Base-by-base conservation (phyloP, 2,329 filamentous ascomycete species). In the Fusarium nematophilum region DNA sequence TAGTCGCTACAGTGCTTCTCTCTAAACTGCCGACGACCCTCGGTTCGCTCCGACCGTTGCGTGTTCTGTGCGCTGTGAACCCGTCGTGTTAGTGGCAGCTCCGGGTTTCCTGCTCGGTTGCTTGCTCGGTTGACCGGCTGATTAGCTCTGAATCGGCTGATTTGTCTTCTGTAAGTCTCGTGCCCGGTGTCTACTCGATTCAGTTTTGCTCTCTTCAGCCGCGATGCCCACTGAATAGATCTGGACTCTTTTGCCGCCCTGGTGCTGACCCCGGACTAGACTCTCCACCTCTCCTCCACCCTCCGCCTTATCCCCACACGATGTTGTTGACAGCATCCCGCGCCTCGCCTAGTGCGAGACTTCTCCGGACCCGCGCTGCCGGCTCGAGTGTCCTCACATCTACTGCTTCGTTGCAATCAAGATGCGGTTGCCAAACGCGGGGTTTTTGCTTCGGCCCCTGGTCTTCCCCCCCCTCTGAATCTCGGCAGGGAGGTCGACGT, bases 381-480 rank as follows among this genome's bases (percentile, higher is more conserved):
- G 30, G 43, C 30, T 52, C 63, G 7, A 55, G 42, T n/a, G n/a
- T 47, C 8, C 31, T 67, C 15, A 51, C 60, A 7, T 55, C 58
- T 27, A 36, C 55, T 10, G n/a, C 56, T 27, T 53, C 50, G 4
- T 36, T 68, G 14, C 61, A 62, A 31, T 58, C 62, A 17, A 62
- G 47, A 45, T 64, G 57, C 42, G 36, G 59, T 9, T 47, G 59
- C 13, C 70, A 72, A 48, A 55, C 36, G 64, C 80, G 85, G 29
- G 68, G 67, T 29, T 83, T 85, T 57, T 80, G 82, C 55, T 79
- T 85, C 54, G 79, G 76, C 45, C 62, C 77, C 14, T 84, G 82
- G 79, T 75, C 78, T 25, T 76, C 76, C 37, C 62, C 77, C 23
- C 77, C 82, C 58, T 69, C 73, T 11, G 74, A 79, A 14, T 71